Evolutionary conservation across 2,329 filamentous ascomycete species (phyloP), one percentile per base, ranked within the genome.

Genomic region (Fusarium humuli): DNA sequence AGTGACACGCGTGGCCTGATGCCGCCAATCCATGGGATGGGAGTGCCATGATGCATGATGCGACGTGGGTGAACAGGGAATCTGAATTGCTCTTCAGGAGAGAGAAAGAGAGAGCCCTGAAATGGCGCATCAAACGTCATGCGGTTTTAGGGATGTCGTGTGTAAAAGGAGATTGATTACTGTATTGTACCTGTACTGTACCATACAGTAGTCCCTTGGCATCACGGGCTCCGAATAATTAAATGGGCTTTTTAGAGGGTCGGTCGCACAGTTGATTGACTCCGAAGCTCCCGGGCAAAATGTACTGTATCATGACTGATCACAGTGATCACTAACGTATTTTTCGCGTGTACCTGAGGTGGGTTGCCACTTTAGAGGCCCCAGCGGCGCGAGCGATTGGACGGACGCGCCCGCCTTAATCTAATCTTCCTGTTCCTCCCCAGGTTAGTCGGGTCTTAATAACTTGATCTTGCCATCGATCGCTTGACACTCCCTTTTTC

Each of bases 391-490:
- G 46, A 57, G 55, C 63, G 58, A 70, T 70, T 70, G 67, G 66
- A 61, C 29, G n/a, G 49, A 71, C 63, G 46, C 56, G 63, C 52
- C 67, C 56, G 59, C 52, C 67, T 65, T 71, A 70, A 70, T 70
- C 68, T 70, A 69, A 70, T 69, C 68, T 65, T 65, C 50, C 50
- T 34, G 25, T 48, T 41, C 44, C 61, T 49, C 66, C 61, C 42
- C 61, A 37, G 32, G 25, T 57, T 65, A 58, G 61, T 54, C 37
- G 27, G 52, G 50, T 61, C 50, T 70, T 70, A 70, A 62, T 70
- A 70, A 71, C 68, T 70, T 57, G 55, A 70, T 68, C 68, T 70
- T 54, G 54, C 63, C 59, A 64, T 64, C 54, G 42, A 64, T 63
- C 44, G 59, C 45, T 67, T 30, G 48, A 68, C 67, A 25, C 68